Evolutionary conservation across 192 early-diverging fungal species (phyloP), one percentile per base, ranked within the genome.

Genomic region (Coemansia sp.): DNA sequence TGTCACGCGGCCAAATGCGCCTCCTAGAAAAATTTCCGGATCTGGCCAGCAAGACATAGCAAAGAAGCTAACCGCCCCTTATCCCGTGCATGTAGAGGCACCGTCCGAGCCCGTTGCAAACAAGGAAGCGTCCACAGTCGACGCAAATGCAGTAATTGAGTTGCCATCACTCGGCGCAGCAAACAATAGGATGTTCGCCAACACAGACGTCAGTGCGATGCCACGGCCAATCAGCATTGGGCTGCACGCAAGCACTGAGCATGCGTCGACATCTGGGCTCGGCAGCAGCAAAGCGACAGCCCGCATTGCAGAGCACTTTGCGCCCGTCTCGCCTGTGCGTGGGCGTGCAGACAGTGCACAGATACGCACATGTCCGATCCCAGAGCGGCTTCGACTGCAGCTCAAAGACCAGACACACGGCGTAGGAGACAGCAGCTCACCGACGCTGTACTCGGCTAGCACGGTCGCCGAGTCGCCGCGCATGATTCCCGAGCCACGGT

Each of bases 301-400:
- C 19, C 24, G 24, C 45, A 17, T 24, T 14, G 53, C 56, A 10
- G 56, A 35, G 6, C 56, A 57, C 56, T 57, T 57, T 39, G 56
- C 56, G 17, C 19, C 56, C 29, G 21, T 39, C 37, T 19, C 56
- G 37, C 56, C 56, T 5, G 10, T 21, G 35, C 56, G 35, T 6
- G 56, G 27, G 56, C 32, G 10, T 39, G 19, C 56, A 38, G 50
- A 52, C 32, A 50, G 56, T 38, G 25, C 72, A n/a, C 66, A 65
- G 60, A 79, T 79, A 53, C 76, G 76, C 29, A 79, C 76, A 15
- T 79, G 76, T 22, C 76, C 76, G 17, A 79, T 79, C 17, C 76
- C 76, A 12, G 76, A 79, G 43, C 52, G 66, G 10, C 37, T 79
- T 43, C 76, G 67, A 3, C 37, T 72, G 35, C 70, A 69, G 56